Evolutionary conservation across 2,329 filamentous ascomycete genomes (phyloP).

Genomic region (Rhynchosporium graminicola): DNA sequence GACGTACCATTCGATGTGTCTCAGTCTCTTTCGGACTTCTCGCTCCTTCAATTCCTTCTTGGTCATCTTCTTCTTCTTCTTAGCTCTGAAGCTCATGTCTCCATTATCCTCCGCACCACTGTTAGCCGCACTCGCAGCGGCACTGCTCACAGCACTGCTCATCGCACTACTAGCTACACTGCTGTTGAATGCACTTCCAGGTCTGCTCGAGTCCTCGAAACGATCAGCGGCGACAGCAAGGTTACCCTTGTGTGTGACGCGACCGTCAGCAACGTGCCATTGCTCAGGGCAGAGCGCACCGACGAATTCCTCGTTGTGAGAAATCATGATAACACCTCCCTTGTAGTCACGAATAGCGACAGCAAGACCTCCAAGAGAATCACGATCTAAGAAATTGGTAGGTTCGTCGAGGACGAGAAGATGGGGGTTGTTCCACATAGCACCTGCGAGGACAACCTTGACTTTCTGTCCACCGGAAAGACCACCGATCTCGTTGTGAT

Average conservation of each 20-base stretch:
- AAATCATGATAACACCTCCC: constrained; percentile 98
- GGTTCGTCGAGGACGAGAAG: constrained; percentile 96
- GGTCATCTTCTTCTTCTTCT: constrained; percentile 99
- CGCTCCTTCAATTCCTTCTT: constrained; percentile 94
- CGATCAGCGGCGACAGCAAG: constrained; percentile 73
- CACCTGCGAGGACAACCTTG: constrained; percentile 94
- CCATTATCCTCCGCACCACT: constrained; percentile 81
- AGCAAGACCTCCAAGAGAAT: constrained; percentile 94
- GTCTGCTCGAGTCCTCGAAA: constrained; percentile 78
- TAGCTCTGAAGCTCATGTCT: constrained; percentile 82
- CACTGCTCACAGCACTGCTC: constrained; percentile 53
- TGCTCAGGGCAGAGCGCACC: constrained; percentile 94
- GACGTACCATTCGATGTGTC: constrained; percentile 72
- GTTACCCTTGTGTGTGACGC: constrained; percentile 80
- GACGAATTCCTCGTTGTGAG: constrained; percentile 98
- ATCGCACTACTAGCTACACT: constrained; percentile 62
- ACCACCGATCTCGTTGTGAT: constrained; percentile 97
- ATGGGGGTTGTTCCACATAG: constrained; percentile 99
- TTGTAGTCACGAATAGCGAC: constrained; percentile 98
- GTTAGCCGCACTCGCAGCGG: constrained; percentile 67
- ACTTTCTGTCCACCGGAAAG: constrained; percentile 97
- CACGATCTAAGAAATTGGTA: constrained; percentile 98
- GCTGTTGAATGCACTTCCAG: constrained; percentile 61
- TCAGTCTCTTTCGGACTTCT: constrained; percentile 80
- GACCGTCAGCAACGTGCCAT: constrained; percentile 89